Evolutionary conservation across 495 filamentous ascomycete genomes (phyloP), one percentile per base, ranked within the genome.

Genomic region (Amphirosellinia nigrospora): DNA sequence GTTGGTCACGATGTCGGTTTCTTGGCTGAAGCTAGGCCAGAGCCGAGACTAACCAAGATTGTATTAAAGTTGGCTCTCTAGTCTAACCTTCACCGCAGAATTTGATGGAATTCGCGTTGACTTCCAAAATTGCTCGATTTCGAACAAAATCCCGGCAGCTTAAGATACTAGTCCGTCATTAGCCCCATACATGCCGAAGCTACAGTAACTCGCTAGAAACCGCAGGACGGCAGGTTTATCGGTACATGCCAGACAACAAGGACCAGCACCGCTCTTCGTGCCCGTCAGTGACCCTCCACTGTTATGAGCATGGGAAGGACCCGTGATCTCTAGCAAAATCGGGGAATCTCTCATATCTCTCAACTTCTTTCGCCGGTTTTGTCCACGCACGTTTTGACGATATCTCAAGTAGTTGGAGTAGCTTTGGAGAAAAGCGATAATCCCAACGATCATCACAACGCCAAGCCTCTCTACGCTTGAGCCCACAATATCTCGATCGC

Each of bases 331-430:
- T 53, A 39, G 39, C 43, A 50, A 65, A 65, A 48, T 34, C 30
- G 6, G 63, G 63, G 63, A 32, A 15, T 11, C 63, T 34, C 62
- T 32, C 62, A 39, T 26, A 52, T 26, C 45, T 64, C 28, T 66
- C 62, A 26, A 63, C 50, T 58, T 45, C 69, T 59, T 66, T 78
- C 73, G 75, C 68, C 74, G 74, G 74, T 74, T 72, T 74, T 76
- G 70, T 64, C 72, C 72, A 58, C 72, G 69, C 74, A 66, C 64
- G 69, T 61, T 56, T 32, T 26, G 39, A 64, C 52, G 43, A 39
- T 19, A 10, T 34, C 21, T 61, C 41, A 26, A 61, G 6, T 21
- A 41, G 9, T 50, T 53, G 66, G 66, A 69, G 66, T 38, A 68
- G 30, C 19, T 8, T 68, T 60, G 55, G 50, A 61, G 66, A 48